A percentile compares a stretch with the other conserved stretches of the same genome.
Conservation (phyloP, 345 rosid genomes). For the Rhodamnia argentea region DNA sequence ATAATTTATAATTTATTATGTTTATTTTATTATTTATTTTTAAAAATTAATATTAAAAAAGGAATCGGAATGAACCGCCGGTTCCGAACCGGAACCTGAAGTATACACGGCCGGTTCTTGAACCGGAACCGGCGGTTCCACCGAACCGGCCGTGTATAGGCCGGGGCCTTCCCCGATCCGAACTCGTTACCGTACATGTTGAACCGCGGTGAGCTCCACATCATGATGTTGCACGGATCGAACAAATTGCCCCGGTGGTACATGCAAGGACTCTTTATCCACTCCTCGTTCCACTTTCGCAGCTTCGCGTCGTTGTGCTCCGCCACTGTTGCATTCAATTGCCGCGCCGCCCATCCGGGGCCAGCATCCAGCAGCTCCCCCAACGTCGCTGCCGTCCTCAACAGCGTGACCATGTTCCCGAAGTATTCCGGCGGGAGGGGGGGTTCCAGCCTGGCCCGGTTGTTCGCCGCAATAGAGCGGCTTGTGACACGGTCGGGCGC, state of each 20-base stretch:
- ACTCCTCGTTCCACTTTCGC: conserved; percentile 20
- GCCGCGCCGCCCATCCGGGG: conserved; percentile 65
- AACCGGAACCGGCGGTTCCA: too few species aligned
- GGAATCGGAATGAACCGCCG: too few species aligned
- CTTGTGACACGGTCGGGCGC: conserved; percentile 22
- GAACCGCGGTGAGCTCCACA: conserved; percentile 89
- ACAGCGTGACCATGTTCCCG: conserved; percentile 40
- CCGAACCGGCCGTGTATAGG: too few species aligned
- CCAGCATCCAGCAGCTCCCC: conserved; percentile 42
- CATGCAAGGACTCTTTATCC: conserved; percentile 38
- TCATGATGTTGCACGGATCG: conserved; percentile 47
- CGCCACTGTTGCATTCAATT: conserved; percentile 36
- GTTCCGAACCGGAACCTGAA: too few species aligned
- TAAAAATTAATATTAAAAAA: too few species aligned
- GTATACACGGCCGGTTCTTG: too few species aligned
- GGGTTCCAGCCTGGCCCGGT: conserved; percentile 49
- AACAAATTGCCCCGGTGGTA: conserved; percentile 29
- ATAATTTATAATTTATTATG: too few species aligned
- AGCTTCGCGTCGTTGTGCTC: conserved; percentile 28
- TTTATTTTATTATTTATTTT: too few species aligned
- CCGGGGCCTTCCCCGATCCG: conserved; percentile 84
- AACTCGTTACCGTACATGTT: conserved; percentile 65
- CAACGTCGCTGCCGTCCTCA: conserved; percentile 25
- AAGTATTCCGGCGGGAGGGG: conserved; percentile 38
- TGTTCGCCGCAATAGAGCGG: conserved; percentile 37